Percentiles rank a stretch among this genome's conserved stretches.
These are phyloP conservation scores for Colletotrichum liriopes DNA, from an alignment of 2,329 filamentous ascomycete species.

Conservation along the genomic window DNA sequence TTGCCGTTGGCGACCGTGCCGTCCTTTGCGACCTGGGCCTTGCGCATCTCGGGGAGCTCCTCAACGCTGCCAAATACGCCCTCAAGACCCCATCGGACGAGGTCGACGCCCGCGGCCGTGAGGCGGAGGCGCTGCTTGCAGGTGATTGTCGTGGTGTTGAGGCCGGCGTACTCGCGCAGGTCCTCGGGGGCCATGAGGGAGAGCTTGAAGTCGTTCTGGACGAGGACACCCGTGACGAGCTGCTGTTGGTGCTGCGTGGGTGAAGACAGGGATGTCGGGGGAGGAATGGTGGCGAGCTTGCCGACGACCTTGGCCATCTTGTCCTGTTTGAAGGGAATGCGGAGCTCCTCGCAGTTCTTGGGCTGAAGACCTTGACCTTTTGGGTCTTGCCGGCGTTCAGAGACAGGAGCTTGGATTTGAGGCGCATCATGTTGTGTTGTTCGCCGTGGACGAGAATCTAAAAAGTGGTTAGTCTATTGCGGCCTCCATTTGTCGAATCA, in stretches of 20 bases:
- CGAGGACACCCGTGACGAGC: conserved; percentile 89
- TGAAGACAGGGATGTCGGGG: conserved; percentile 64
- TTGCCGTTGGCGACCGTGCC: conserved; percentile 54
- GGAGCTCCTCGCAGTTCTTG: conserved; percentile 93
- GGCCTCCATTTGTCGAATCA: neutral
- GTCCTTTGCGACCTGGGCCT: conserved; percentile 56
- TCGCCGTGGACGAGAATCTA: conserved; percentile 97
- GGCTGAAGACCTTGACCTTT: conserved; percentile 93
- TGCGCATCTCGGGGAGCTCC: conserved; percentile 71
- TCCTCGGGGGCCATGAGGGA: conserved; percentile 98
- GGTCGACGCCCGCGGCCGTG: conserved; percentile 88
- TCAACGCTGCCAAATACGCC: conserved; percentile 93
- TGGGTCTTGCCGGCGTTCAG: conserved; percentile 85
- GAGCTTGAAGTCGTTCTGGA: conserved; percentile 98
- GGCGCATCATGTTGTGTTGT: conserved; percentile 96
- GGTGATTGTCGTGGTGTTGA: conserved; percentile 93
- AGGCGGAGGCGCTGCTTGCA: conserved; percentile 94
- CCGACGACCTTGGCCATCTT: conserved; percentile 98
- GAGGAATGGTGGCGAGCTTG: conserved; percentile 86
- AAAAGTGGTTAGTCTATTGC: conserved; percentile 38
- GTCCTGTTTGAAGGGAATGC: conserved; percentile 95
- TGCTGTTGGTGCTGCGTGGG: conserved; percentile 55
- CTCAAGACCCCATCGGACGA: conserved; percentile 95
- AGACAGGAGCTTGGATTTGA: conserved; percentile 95
- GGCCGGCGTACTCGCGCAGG: conserved; percentile 93